Conservation (phyloP, 1,139 yeast species). For the Taphrina pruni region DNA sequence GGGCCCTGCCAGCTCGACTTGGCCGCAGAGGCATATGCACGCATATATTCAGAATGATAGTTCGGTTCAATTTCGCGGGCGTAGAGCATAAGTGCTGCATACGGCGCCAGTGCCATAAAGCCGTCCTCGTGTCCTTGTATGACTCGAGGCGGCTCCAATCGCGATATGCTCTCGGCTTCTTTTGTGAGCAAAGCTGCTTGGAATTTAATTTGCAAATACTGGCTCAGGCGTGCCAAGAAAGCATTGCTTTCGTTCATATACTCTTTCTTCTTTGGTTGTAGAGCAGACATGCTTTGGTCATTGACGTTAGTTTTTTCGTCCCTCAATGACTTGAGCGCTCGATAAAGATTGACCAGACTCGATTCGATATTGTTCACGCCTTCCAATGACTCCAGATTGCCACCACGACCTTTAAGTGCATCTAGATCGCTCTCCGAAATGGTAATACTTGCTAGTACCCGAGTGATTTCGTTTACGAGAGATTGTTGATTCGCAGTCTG, state of each 20-base stretch:
- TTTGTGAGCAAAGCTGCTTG: slow-evolving; percentile 38
- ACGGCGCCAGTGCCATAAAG: slow-evolving; percentile 47
- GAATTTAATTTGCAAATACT: slow-evolving; percentile 39
- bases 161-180: slow-evolving; percentile 14
- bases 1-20: slow-evolving; percentile 49
- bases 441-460: slow-evolving; percentile 71
- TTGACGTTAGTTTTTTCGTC: slow-evolving; percentile 27
- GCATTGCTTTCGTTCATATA: slow-evolving; percentile 37
- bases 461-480: slow-evolving; percentile 70
- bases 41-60: slow-evolving; percentile 55
- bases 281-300: slow-evolving; percentile 55
- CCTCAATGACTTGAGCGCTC: slow-evolving; percentile 65
- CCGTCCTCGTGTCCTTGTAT: slow-evolving; percentile 36
- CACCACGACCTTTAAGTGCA: slow-evolving; percentile 54
- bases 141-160: slow-evolving; percentile 27
- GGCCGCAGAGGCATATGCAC: slow-evolving; percentile 49
- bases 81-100: slow-evolving; percentile 69
- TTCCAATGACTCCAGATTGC: slow-evolving; percentile 59
- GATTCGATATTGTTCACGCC: slow-evolving; percentile 62
- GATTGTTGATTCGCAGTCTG: slow-evolving; percentile 79
- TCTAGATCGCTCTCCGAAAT: slow-evolving; percentile 64
- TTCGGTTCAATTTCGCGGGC: slow-evolving; percentile 61
- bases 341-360: slow-evolving; percentile 64
- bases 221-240: slow-evolving; percentile 38
- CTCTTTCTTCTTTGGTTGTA: slow-evolving; percentile 45